Percentiles rank a stretch among this genome's conserved stretches.
Evolutionary conservation across 805 yeast species (phyloP).

Genomic region (Candida xiaguanensis): DNA sequence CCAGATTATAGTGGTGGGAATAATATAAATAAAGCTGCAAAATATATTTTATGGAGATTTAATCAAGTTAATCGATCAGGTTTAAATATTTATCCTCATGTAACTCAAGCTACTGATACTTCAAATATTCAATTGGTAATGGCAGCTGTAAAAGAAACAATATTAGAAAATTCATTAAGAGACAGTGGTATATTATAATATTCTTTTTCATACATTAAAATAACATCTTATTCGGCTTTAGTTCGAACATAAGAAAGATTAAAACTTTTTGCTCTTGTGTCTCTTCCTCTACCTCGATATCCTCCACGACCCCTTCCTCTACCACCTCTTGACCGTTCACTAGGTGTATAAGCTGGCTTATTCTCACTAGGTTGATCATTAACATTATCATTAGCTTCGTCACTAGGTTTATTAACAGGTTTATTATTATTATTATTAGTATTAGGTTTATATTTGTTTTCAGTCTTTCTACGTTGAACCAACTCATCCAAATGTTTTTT

Average conservation of each 20-base stretch:
- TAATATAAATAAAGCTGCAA: conserved; percentile 86
- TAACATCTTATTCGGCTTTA: conserved; percentile 5
- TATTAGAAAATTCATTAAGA: conserved; percentile 68
- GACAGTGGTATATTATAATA: conserved; percentile 65
- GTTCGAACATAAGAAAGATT: conserved; percentile 25
- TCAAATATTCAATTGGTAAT: conserved; percentile 81
- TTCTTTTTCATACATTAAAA: conserved; percentile 2
- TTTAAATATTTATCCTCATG: conserved; percentile 80
- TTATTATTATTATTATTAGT: not conserved
- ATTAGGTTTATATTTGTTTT: conserved; percentile 8
- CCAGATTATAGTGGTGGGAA: conserved; percentile 91
- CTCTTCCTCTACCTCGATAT: conserved; percentile 12
- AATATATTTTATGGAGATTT: conserved; percentile 87
- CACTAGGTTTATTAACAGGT: not conserved
- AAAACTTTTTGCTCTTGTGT: conserved; percentile 13
- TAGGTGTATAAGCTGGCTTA: not conserved
- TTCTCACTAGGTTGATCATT: not conserved
- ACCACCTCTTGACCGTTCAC: not conserved
- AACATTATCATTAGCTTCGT: not conserved
- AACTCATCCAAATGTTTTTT: conserved; percentile 26
- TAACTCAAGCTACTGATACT: conserved; percentile 93
- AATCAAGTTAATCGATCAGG: conserved; percentile 81
- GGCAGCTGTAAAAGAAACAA: conserved; percentile 79
- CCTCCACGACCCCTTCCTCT: conserved; percentile 12
- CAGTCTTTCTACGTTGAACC: conserved; percentile 16